Conservation (phyloP, 495 filamentous ascomycete genomes). For the Neurospora pannonica region DNA sequence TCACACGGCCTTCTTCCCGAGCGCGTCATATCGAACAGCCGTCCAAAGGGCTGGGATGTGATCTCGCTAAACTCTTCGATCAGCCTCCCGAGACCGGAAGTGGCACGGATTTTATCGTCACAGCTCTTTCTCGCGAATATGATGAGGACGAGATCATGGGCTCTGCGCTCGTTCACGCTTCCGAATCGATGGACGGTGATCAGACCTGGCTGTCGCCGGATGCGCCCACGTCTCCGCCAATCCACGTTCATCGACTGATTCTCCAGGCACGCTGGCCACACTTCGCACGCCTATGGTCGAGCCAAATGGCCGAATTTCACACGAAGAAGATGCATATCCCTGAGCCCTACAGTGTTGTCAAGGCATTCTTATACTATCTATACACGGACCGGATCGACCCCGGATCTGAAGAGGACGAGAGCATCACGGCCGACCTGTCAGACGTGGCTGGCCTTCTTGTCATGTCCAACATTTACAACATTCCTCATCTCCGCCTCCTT, state of each 20-base stretch:
- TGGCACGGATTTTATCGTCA: constrained; percentile 77
- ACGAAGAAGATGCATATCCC: constrained; percentile 95
- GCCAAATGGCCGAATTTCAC: constrained; percentile 95
- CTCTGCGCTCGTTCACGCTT: constrained; percentile 32
- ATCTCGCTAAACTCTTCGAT: constrained; percentile 80
- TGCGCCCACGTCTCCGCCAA: constrained; percentile 65
- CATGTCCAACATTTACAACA: constrained; percentile 95
- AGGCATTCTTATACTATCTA: constrained; percentile 88
- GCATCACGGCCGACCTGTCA: constrained; percentile 52
- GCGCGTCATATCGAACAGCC: constrained; percentile 32
- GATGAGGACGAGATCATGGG: constrained; percentile 53
- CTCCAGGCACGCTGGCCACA: constrained; percentile 93
- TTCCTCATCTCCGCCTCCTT: constrained; percentile 80
- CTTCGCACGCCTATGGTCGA: constrained; percentile 78
- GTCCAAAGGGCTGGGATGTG: constrained; percentile 65
- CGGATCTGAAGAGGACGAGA: constrained; percentile 38
- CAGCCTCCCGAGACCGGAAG: constrained; percentile 66
- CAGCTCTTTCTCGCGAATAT: constrained; percentile 58
- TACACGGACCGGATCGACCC: constrained; percentile 88
- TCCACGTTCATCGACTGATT: constrained; percentile 88
- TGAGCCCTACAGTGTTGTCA: constrained; percentile 88
- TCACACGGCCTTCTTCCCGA: constrained; percentile 39
- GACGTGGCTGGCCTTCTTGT: constrained; percentile 94
- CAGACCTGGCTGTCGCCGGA: constrained; percentile 54
- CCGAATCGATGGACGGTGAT: constrained; percentile 29